These are phyloP conservation scores for Trifolium pratense DNA, from an alignment of 306 rosid species.

Conservation along the genomic window DNA sequence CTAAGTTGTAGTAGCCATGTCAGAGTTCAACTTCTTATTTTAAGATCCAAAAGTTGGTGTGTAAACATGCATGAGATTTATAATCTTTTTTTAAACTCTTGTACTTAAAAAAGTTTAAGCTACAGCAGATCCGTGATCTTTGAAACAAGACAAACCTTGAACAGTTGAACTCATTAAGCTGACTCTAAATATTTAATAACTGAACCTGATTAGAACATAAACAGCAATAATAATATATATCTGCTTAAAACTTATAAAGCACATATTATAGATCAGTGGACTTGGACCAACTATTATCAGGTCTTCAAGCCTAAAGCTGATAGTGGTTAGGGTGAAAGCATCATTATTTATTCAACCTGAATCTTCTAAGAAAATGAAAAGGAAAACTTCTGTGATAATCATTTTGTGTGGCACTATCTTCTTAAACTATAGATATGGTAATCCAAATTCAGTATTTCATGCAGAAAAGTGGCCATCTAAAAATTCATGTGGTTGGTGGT, in stretches of 20 bases:
- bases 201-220: not conserved
- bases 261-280: too few relatives aligned
- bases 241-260: not conserved
- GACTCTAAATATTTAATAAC: not conserved
- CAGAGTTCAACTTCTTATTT: not conserved
- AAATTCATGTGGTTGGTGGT: not conserved
- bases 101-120: too few relatives aligned
- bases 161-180: not conserved
- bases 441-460: not conserved
- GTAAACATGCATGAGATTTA: too few relatives aligned
- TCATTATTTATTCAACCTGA: not conserved
- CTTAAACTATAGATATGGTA: not conserved
- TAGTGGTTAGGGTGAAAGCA: not conserved
- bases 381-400: not conserved
- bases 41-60: too few relatives aligned
- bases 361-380: slow-evolving; percentile 6
- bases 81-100: too few relatives aligned
- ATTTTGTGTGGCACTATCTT: not conserved
- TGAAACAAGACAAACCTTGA: slow-evolving; percentile 8
- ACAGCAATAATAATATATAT: not conserved
- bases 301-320: slow-evolving; percentile 14
- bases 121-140: not conserved
- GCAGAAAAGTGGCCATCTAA: not conserved
- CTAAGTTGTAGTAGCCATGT: not conserved
- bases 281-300: not conserved